Base-by-base conservation (phyloP, 2,329 filamentous ascomycete genomes). In the Calonectria leucothoes region DNA sequence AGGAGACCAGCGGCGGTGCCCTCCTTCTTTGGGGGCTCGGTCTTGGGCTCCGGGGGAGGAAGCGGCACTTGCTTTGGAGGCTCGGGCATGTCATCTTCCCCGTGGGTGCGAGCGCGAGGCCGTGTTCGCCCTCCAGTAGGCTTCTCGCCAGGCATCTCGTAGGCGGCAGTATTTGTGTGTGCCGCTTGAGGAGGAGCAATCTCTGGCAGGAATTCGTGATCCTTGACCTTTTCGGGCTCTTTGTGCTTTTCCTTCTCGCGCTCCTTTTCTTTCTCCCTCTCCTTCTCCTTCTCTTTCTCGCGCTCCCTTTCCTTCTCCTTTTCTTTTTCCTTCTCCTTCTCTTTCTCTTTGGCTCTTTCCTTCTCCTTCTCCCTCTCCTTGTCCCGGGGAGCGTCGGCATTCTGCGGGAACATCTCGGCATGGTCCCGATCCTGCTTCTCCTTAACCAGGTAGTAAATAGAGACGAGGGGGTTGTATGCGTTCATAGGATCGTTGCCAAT, bases 371-470 rank as follows among this genome's bases (percentile, higher is more conserved):
- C 80, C 27, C 59, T 78, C 48, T 83, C 81, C 69, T 80, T 82
- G 17, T 85, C 84, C 7, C 82, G 82, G 11, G 81, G 73, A 20
- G 79, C 63, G 20, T 83, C 78, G 59, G 93, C 89, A 51, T 88
- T 87, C 29, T 91, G 86, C 52, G 87, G 74, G 33, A 75, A 75
- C 70, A 80, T 80, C 37, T 83, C 83, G 23, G 79, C 77, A 61
- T 87, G 87, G 80, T 98, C 96, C 42, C 95, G 92, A 64, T 97
- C 95, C 76, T 95, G 92, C 86, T 98, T 98, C 86, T 99, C 97
- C 78, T 92, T 93, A n/a, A 98, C 97, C 4, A 99, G 90, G 81
- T 98, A 98, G 84, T 99, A 99, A 17, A 99, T 93, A 1, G 97
- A 98, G 10, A 98, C 89, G 17, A 98, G 88, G 10, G 97, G 97